Evolutionary conservation across 495 filamentous ascomycete genomes (phyloP).

Genomic region (Trichoderma virens): DNA sequence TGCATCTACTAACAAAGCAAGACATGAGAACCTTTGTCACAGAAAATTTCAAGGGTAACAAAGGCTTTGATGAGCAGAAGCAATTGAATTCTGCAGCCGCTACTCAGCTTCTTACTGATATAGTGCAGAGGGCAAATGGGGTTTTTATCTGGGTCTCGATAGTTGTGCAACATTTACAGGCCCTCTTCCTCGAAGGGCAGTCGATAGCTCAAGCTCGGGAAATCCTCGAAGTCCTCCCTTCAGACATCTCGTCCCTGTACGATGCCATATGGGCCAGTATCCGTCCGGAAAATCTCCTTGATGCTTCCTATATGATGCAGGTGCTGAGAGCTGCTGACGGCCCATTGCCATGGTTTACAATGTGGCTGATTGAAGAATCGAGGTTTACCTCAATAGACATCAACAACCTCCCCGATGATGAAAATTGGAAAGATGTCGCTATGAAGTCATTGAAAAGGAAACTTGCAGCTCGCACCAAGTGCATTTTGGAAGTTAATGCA

Average conservation of each 20-base stretch:
- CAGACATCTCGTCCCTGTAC: constrained; percentile 12
- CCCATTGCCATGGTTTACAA: not conserved
- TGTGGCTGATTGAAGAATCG: not conserved
- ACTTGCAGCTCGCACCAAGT: not conserved
- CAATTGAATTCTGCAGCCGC: not conserved
- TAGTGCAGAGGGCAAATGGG: constrained; percentile 12
- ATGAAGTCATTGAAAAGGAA: not conserved
- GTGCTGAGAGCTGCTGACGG: not conserved
- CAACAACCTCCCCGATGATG: not conserved
- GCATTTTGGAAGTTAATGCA: not conserved
- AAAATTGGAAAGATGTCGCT: not conserved
- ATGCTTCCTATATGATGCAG: not conserved
- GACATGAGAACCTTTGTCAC: constrained; percentile 9
- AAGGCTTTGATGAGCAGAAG: not conserved
- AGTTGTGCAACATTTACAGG: not conserved
- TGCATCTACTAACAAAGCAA: constrained; percentile 10
- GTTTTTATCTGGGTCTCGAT: constrained; percentile 15
- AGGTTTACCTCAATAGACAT: not conserved
- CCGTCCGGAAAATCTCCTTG: not conserved
- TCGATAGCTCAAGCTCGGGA: constrained; percentile 1
- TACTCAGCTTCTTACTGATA: not conserved
- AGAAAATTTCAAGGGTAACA: not conserved
- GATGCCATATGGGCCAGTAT: constrained; percentile 16
- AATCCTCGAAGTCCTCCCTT: constrained; percentile 1
- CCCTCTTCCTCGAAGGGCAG: not conserved